Evolutionary conservation across 2,329 filamentous ascomycete genomes (phyloP), one percentile per base, ranked within the genome.

Genomic region (Geosmithia flava): DNA sequence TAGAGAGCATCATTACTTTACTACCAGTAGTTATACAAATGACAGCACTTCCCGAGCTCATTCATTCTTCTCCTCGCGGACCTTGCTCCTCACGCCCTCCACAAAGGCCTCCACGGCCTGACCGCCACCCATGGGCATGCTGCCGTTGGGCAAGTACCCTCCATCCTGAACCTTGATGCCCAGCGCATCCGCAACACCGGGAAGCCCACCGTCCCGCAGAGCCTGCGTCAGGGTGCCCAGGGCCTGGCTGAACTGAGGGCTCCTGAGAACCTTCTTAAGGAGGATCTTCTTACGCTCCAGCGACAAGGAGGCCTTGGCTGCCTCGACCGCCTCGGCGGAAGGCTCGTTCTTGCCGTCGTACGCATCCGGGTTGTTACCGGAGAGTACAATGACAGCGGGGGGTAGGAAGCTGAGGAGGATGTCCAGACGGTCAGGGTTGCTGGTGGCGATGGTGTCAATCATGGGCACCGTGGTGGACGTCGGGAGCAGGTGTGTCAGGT

Each of bases 21-120:
- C 11, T 37, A 11, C 33, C 33, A 37, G 33, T 13, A 6, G 11
- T 37, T 27, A 27, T 8, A 27, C 8, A 27, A 27, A 27, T 27
- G 4, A 27, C 23, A 27, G 23, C 23, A 27, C 8, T 4, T 4
- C 23, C 23, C 23, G 23, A 5, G 23, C 4, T 37, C 33, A 37
- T 13, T 37, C 33, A 37, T 16, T 16, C 33, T 11, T 3, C 58
- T 74, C 66, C 50, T 84, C 76, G 66, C 86, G 75, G 1, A 89
- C 84, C 6, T 80, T 82, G 68, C 79, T 83, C 74, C 85, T 93
- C 45, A 96, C 82, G 3, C 91, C 93, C 49, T 94, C 80, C 20
- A 98, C 75, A 65, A 98, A 98, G 3, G 86, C 87, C 68, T 94
- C 84, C 2, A 98, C 82, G 13, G 91, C 91, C 56, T 93, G 84